These are phyloP conservation scores for Penicillium decumbens DNA, from an alignment of 2,329 filamentous ascomycete genomes.

Conservation along the genomic window DNA sequence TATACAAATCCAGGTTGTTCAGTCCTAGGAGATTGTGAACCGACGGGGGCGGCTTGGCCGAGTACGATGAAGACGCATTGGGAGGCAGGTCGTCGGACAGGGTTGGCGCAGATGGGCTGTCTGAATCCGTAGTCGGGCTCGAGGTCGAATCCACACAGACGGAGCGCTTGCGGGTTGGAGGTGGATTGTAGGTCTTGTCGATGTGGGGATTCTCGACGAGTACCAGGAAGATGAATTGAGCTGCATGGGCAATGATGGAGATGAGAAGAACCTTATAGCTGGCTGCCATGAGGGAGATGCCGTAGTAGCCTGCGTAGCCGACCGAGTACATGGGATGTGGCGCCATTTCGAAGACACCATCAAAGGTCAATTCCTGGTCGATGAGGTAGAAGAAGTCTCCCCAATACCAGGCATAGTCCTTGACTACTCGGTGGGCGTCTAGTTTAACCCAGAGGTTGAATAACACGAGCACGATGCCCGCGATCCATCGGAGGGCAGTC, in stretches of 20 bases:
- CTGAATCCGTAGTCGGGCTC: conserved; percentile 27
- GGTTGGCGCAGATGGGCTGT: conserved; percentile 32
- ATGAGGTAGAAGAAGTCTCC: conserved; percentile 99
- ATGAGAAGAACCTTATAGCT: conserved; percentile 98
- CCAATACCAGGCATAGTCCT: conserved; percentile 99
- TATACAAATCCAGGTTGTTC: conserved; percentile 79
- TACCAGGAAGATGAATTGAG: conserved; percentile 88
- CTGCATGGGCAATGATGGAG: conserved; percentile 87
- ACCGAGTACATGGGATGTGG: conserved; percentile 99
- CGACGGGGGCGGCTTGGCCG: conserved; percentile 55
- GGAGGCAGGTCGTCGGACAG: conserved; percentile 33
- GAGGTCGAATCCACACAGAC: conserved; percentile 30
- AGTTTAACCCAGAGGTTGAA: conserved; percentile 99
- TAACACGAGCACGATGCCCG: conserved; percentile 71
- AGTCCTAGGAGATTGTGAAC: conserved; percentile 81
- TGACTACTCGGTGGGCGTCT: conserved; percentile 94
- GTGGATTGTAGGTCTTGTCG: conserved; percentile 93
- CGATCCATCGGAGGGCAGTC: conserved; percentile 68
- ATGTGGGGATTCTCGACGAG: conserved; percentile 96
- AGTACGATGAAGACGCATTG: conserved; percentile 40
- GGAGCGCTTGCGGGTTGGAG: conserved; percentile 61
- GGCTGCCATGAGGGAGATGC: conserved; percentile 94
- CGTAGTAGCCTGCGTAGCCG: conserved; percentile 95
- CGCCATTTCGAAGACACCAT: conserved; percentile 98
- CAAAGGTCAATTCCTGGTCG: conserved; percentile 95